These are phyloP conservation scores for Cetraspora pellucida DNA, from an alignment of 192 early-diverging fungal genomes.

Conservation along the genomic window DNA sequence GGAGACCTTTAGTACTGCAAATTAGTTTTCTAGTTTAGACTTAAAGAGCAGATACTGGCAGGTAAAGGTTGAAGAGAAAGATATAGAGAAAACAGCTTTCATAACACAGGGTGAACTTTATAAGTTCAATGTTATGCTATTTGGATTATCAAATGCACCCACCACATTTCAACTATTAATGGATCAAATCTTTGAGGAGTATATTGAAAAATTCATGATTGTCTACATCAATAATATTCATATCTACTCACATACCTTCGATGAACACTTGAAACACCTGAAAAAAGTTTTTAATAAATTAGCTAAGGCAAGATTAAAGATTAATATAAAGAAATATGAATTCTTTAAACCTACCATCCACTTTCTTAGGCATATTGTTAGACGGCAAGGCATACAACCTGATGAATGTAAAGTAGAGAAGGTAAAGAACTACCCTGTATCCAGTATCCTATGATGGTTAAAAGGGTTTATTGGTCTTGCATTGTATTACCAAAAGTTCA, in stretches of 20 bases:
- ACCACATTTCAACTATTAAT: conserved; percentile 47
- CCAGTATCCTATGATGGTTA: neutral
- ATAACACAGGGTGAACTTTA: conserved; percentile 35
- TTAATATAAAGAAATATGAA: conserved; percentile 5
- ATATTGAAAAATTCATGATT: conserved; percentile 28
- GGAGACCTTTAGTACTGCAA: conserved; percentile 23
- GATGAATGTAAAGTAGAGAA: conserved; percentile 14
- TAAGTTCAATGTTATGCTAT: conserved; percentile 45
- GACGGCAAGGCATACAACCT: neutral
- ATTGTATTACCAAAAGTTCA: neutral
- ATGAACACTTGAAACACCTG: conserved; percentile 19
- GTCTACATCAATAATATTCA: conserved; percentile 55
- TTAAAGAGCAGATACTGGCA: conserved; percentile 34
- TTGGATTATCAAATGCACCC: conserved; percentile 43
- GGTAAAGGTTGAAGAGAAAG: neutral
- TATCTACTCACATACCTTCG: conserved; percentile 45
- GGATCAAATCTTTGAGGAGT: conserved; percentile 40
- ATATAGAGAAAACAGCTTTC: conserved; percentile 41
- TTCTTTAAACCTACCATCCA: neutral
- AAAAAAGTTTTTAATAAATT: neutral
- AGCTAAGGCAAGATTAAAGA: neutral
- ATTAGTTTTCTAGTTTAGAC: conserved; percentile 36
- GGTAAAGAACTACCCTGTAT: neutral
- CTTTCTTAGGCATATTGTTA: conserved; percentile 24
- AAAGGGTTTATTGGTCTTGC: neutral